Conservation (phyloP, 257 asterid genomes). For the Lycium barbarum region DNA sequence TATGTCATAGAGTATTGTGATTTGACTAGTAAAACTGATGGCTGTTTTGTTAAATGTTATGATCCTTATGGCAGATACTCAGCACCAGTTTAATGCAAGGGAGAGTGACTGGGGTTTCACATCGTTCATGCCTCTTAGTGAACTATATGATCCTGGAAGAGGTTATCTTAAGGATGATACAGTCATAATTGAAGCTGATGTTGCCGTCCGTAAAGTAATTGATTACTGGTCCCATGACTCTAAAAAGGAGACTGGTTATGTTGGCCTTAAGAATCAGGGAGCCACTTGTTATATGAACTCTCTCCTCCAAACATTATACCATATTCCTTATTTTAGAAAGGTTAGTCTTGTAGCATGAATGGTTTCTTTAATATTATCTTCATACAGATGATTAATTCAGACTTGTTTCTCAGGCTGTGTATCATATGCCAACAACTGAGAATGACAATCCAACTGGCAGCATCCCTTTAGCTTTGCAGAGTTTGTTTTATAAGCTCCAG, state of each 20-base stretch:
- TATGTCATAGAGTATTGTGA: neutral
- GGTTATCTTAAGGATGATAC: conserved; percentile 67
- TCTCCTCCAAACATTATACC: conserved; percentile 35
- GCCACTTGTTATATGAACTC: conserved; percentile 40
- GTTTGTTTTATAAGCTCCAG: conserved; percentile 86
- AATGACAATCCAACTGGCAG: conserved; percentile 83
- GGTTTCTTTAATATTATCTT: neutral
- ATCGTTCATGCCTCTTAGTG: conserved; percentile 73
- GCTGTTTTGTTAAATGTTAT: neutral
- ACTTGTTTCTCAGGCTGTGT: conserved; percentile 68
- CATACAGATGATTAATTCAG: conserved; percentile 5
- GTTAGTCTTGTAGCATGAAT: conserved; percentile 24
- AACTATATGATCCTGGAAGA: conserved; percentile 67
- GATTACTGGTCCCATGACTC: conserved; percentile 77
- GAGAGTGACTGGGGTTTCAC: conserved; percentile 85
- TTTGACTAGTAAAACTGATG: conserved; percentile 14
- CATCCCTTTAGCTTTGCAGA: conserved; percentile 86
- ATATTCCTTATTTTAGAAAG: conserved; percentile 40
- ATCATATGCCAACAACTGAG: conserved; percentile 92
- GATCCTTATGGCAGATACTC: conserved; percentile 54
- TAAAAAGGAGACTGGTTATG: conserved; percentile 67
- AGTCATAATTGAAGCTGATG: conserved; percentile 68
- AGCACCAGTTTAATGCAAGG: conserved; percentile 69
- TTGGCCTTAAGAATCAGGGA: conserved; percentile 38
- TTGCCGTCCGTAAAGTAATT: conserved; percentile 64